phyloP scores from a whole-genome alignment of 345 rosid genomes.

The Eucalyptus polyanthemos region DNA sequence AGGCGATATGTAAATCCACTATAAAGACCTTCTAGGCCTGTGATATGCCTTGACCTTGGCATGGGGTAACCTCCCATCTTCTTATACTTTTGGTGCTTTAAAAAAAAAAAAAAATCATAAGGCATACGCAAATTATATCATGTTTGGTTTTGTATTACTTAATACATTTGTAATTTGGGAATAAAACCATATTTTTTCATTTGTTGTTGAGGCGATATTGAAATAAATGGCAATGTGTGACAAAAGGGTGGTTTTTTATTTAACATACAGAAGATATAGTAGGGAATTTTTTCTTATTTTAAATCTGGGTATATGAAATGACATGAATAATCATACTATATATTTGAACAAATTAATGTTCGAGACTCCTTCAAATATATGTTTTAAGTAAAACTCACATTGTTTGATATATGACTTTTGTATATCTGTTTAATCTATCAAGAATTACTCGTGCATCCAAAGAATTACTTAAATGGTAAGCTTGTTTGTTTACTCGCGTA shows the following conservation, averaged over 20 bases:
- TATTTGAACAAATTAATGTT: not conserved
- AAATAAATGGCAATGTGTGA: not conserved
- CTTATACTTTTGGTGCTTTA: not conserved
- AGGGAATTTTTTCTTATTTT: too few species aligned
- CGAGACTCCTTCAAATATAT: not conserved
- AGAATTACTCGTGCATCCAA: not conserved
- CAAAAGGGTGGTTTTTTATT: not conserved
- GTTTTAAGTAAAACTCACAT: not conserved
- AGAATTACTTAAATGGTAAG: not conserved
- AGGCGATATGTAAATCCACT: not conserved
- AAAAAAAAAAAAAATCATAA: too few species aligned
- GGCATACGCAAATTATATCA: not conserved
- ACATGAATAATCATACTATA: not conserved
- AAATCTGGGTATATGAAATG: not conserved
- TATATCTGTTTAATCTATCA: not conserved
- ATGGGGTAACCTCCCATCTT: not conserved
- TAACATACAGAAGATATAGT: not conserved
- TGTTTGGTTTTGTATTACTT: not conserved
- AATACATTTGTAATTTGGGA: not conserved
- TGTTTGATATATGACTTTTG: not conserved
- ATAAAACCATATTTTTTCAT: not conserved
- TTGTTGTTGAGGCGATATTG: not conserved
- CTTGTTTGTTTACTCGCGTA: not conserved
- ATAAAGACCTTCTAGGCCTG: not conserved
- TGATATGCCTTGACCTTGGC: not conserved